Conservation (phyloP, 352 stramenopile species). For the Phytophthora brassicae region DNA sequence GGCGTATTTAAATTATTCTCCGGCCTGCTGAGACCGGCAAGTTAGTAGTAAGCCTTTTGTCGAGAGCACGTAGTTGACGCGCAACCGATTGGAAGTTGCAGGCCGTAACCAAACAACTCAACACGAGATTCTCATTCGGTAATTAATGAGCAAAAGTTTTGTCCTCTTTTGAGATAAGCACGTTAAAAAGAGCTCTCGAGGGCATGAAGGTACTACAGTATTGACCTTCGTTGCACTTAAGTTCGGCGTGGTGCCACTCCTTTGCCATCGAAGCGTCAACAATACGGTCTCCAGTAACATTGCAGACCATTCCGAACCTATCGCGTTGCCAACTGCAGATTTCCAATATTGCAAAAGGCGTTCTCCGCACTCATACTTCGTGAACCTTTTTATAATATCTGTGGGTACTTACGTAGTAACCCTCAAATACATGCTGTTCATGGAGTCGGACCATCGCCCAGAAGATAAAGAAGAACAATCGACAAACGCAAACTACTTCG, state of each 20-base stretch:
- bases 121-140: conserved; percentile 30
- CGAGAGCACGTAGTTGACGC: conserved; percentile 28
- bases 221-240: conserved; percentile 5
- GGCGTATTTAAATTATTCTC: conserved; percentile 59
- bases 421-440: too few relatives aligned
- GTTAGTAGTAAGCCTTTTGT: conserved; percentile 47
- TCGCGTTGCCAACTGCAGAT: too few relatives aligned
- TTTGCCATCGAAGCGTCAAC: background rate
- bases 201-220: too few relatives aligned
- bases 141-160: background rate
- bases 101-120: conserved; percentile 26
- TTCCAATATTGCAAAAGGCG: conserved; percentile 22
- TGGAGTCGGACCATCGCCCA: conserved; percentile 12
- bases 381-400: too few relatives aligned
- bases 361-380: conserved; percentile 27
- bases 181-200: conserved; percentile 3
- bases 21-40: conserved; percentile 27
- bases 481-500: conserved; percentile 11
- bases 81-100: conserved; percentile 45
- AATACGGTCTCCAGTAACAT: conserved; percentile 12
- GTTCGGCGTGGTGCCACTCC: background rate
- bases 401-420: too few relatives aligned
- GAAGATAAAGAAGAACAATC: conserved; percentile 3
- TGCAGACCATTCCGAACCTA: conserved; percentile 19
- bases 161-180: background rate